Conservation (phyloP, 306 rosid species). For the Glycine soja region DNA sequence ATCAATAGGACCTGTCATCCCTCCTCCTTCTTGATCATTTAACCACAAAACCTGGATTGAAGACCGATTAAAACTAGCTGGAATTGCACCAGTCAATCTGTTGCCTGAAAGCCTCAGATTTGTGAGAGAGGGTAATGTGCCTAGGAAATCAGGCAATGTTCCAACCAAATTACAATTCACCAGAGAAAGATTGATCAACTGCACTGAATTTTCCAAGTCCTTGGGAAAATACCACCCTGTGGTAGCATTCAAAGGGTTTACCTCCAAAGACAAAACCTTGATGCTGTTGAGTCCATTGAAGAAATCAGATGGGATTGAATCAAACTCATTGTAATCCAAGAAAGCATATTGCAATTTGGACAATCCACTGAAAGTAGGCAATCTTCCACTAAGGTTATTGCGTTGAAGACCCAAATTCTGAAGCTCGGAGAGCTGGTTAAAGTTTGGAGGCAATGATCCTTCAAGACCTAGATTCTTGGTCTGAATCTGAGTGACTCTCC, state of each 20-base stretch:
- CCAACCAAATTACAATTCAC: conserved; percentile 68
- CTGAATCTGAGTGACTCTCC: conserved; percentile 80
- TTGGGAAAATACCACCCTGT: conserved; percentile 76
- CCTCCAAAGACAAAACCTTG: conserved; percentile 63
- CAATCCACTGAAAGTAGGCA: conserved; percentile 74
- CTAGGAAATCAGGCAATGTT: conserved; percentile 70
- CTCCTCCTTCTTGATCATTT: conserved; percentile 67
- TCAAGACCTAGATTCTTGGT: conserved; percentile 68
- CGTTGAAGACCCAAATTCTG: conserved; percentile 75
- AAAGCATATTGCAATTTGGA: conserved; percentile 70
- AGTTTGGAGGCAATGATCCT: conserved; percentile 70
- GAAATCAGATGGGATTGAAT: conserved; percentile 72
- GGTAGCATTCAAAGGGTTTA: conserved; percentile 63
- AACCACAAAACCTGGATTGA: conserved; percentile 73
- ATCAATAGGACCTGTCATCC: conserved; percentile 70
- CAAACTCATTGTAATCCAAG: conserved; percentile 70
- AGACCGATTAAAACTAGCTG: conserved; percentile 62
- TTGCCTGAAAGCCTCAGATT: conserved; percentile 67
- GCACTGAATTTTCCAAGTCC: conserved; percentile 61
- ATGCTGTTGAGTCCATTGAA: conserved; percentile 68
- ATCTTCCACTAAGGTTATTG: conserved; percentile 65
- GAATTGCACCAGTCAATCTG: conserved; percentile 62
- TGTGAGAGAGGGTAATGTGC: conserved; percentile 61
- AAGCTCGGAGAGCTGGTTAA: conserved; percentile 72
- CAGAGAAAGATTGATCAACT: conserved; percentile 68